Evolutionary conservation across 352 stramenopile genomes (phyloP), one percentile per base, ranked within the genome.

Genomic region (Phytopythium cucurbitacearum): DNA sequence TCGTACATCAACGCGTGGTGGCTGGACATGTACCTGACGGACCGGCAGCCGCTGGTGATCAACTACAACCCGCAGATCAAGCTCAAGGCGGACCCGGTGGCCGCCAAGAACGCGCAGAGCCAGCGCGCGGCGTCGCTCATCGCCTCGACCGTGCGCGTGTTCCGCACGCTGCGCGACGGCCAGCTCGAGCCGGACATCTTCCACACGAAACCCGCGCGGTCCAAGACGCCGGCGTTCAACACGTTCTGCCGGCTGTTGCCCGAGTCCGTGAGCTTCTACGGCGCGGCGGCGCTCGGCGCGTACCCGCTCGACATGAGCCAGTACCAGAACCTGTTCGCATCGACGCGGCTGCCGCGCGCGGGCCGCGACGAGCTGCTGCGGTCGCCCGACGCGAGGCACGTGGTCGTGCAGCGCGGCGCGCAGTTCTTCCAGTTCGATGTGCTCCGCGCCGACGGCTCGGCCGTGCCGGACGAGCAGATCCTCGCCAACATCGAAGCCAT

Each of bases 1-100:
- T 94, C 80, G 57, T 97, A 96, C 66, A 96, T 96, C 62, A 95
- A 95, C 72, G 74, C 94, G 57, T 95, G 87, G 85, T 97, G 89
- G 89, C 85, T 93, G 34, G 88, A 97, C 52, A 96, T 96, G 89
- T 97, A 97, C 69, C 59, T 97, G 40, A 76, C 50, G 15, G 86
- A 96, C 64, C 87, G 89, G 16, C 78, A 91, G 60, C 76, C 89
- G 45, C 63, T 97, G 41, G 79, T 85, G 34, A 76, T 96, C 64
- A 97, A 97, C 73, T 95, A 94, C 70, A 97, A 96, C 68, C 88
- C 88, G 56, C 86, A 96, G 69, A 80, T 95, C 56, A 91, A 91
- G 69, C 80, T 95, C 59, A 93, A 92, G 60, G 79, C 82, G 54
- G 82, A 96, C 64, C 80, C 78, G 8, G 67, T 80, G 35, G 57